phyloP scores from a whole-genome alignment of 2,329 filamentous ascomycete genomes.

The Penicillium fuscoglaucum region DNA sequence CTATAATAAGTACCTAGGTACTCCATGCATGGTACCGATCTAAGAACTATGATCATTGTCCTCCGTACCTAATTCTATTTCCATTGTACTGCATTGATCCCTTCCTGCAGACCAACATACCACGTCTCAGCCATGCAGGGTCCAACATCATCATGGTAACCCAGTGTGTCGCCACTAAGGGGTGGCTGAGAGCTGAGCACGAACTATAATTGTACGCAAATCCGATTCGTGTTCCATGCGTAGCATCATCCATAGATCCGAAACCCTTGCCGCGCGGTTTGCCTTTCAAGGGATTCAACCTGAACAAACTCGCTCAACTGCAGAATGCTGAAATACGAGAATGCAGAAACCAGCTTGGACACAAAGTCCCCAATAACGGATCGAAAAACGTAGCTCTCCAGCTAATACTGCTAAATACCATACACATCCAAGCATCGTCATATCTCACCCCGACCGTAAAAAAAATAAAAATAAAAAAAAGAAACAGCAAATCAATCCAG shows the following conservation, averaged over 20 bases:
- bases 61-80: background rate
- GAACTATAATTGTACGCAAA: background rate
- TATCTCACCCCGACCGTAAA: background rate
- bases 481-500: conserved; percentile 1
- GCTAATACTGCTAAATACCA: background rate
- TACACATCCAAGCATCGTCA: background rate
- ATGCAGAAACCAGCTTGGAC: background rate
- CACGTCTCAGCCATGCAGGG: conserved; percentile 12
- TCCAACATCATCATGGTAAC: conserved; percentile 9
- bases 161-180: conserved; percentile 18
- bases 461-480: too few species aligned
- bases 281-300: conserved; percentile 1
- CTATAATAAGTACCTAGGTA: background rate
- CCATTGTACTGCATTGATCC: background rate
- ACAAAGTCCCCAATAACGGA: background rate
- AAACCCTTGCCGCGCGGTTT: conserved; percentile 2
- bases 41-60: background rate
- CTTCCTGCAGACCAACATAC: conserved; percentile 17
- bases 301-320: background rate
- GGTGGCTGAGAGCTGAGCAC: background rate
- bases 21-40: background rate
- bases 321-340: background rate
- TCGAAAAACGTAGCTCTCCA: background rate
- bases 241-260: background rate
- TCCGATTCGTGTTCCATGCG: background rate